These are phyloP conservation scores for Gnomoniopsis smithogilvyi DNA, from an alignment of 2,329 filamentous ascomycete genomes.

Conservation along the genomic window DNA sequence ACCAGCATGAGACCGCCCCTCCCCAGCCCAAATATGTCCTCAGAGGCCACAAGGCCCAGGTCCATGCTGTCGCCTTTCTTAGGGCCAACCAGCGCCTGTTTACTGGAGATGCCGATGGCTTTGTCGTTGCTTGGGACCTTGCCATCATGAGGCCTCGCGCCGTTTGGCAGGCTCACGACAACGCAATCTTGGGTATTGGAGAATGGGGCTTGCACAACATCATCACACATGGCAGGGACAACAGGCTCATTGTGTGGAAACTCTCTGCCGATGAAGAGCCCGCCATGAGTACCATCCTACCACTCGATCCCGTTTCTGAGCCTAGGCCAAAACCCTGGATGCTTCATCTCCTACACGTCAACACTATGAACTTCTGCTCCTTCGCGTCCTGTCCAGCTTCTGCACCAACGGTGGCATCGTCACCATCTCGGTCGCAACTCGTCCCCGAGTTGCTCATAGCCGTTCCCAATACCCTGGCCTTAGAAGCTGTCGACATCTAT, in stretches of 20 bases:
- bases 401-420: conserved; percentile 21
- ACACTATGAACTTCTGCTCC: conserved; percentile 92
- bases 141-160: conserved; percentile 75
- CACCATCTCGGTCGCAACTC: conserved; percentile 17
- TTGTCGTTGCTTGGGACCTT: conserved; percentile 81
- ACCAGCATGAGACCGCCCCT: conserved; percentile 20
- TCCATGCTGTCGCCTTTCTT: conserved; percentile 75
- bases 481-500: conserved; percentile 80
- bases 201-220: conserved; percentile 71
- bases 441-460: conserved; percentile 61
- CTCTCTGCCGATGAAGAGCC: conserved; percentile 59
- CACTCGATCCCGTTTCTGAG: conserved; percentile 58
- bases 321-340: conserved; percentile 71
- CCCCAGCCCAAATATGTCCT: conserved; percentile 63
- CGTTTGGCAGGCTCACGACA: conserved; percentile 83
- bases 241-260: conserved; percentile 83
- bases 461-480: conserved; percentile 73
- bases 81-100: conserved; percentile 71
- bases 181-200: conserved; percentile 70
- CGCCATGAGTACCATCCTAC: conserved; percentile 64
- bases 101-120: conserved; percentile 88
- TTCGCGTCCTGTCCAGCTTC: conserved; percentile 61
- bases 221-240: conserved; percentile 92
- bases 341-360: conserved; percentile 79
- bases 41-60: conserved; percentile 77